These are phyloP conservation scores for Myxozyma nipponensis DNA, from an alignment of 805 yeast species.

Conservation along the genomic window DNA sequence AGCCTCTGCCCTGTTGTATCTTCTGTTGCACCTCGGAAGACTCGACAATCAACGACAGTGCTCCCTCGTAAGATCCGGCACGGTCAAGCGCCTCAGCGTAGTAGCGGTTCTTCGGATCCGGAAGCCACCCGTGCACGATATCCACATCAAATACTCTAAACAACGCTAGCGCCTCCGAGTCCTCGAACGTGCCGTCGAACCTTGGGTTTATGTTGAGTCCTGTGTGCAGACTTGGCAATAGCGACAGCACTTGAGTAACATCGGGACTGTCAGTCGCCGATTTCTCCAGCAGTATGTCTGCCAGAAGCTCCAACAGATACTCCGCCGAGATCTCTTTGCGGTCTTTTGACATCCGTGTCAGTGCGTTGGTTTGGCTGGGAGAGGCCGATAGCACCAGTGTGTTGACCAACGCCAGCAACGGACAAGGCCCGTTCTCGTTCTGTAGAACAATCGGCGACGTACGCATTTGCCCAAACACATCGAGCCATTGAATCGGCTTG, in stretches of 20 bases:
- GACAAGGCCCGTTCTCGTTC: slow-evolving; percentile 84
- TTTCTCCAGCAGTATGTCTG: slow-evolving; percentile 44
- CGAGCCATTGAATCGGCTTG: slow-evolving; percentile 17
- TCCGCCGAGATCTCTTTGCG: slow-evolving; percentile 37
- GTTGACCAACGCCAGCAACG: slow-evolving; percentile 72
- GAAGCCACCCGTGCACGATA: slow-evolving; percentile 80
- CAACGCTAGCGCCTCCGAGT: slow-evolving; percentile 51
- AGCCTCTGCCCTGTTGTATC: slow-evolving; percentile 8
- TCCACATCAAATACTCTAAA: slow-evolving; percentile 58
- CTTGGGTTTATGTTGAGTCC: slow-evolving; percentile 73
- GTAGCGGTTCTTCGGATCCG: slow-evolving; percentile 33
- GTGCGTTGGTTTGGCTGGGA: slow-evolving; percentile 9
- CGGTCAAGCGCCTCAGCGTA: slow-evolving; percentile 38
- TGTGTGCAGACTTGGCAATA: slow-evolving; percentile 60
- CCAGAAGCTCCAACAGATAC: slow-evolving; percentile 49
- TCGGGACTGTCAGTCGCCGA: slow-evolving; percentile 15
- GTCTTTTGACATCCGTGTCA: slow-evolving; percentile 10
- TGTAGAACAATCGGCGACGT: slow-evolving; percentile 55
- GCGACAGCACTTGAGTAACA: slow-evolving; percentile 45
- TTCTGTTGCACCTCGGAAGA: slow-evolving; percentile 39
- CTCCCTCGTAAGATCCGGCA: slow-evolving; percentile 52
- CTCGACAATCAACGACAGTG: slow-evolving; percentile 55
- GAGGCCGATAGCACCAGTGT: slow-evolving; percentile 54
- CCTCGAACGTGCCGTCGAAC: slow-evolving; percentile 57
- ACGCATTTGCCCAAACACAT: slow-evolving; percentile 13